These are phyloP conservation scores for Kwoniella newhampshirensis DNA, from an alignment of 768 basidiomycete species.

Conservation along the genomic window DNA sequence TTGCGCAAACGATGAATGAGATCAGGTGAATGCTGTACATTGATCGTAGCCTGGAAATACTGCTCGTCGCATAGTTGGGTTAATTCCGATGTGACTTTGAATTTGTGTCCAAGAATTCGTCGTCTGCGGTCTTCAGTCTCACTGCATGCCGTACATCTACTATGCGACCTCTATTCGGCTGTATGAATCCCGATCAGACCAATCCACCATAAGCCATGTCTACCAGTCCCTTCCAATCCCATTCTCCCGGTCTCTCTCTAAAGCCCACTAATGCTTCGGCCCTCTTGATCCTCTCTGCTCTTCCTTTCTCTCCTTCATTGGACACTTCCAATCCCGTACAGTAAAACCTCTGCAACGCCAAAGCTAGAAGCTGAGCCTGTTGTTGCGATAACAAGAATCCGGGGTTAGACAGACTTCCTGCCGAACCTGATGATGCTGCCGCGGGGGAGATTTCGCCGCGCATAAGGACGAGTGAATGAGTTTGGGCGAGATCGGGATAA, in stretches of 20 bases:
- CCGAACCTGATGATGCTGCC: conserved; percentile 32
- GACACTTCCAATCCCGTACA: conserved; percentile 34
- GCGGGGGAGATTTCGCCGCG: conserved; percentile 86
- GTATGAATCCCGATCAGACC: conserved; percentile 25
- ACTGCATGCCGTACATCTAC: too few relatives aligned
- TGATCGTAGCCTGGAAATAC: too few relatives aligned
- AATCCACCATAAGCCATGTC: conserved; percentile 56
- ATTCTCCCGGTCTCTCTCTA: conserved; percentile 73
- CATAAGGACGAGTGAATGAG: conserved; percentile 79
- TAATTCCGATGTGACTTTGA: too few relatives aligned
- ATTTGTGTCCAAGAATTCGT: too few relatives aligned
- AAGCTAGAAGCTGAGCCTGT: conserved; percentile 78
- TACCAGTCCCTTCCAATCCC: conserved; percentile 78
- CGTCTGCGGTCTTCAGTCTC: too few relatives aligned
- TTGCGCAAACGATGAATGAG: too few relatives aligned
- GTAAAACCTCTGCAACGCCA: conserved; percentile 84
- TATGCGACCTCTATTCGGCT: too few relatives aligned
- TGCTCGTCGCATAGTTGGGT: too few relatives aligned
- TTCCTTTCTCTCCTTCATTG: conserved; percentile 54
- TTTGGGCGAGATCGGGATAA: conserved; percentile 80
- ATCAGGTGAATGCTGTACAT: too few relatives aligned
- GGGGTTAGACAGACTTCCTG: conserved; percentile 24
- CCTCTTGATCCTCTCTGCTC: conserved; percentile 51
- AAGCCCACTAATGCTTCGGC: conserved; percentile 66
- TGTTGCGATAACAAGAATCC: conserved; percentile 62